phyloP scores from a whole-genome alignment of 352 stramenopile genomes.

The Elongisporangium senticosum region DNA sequence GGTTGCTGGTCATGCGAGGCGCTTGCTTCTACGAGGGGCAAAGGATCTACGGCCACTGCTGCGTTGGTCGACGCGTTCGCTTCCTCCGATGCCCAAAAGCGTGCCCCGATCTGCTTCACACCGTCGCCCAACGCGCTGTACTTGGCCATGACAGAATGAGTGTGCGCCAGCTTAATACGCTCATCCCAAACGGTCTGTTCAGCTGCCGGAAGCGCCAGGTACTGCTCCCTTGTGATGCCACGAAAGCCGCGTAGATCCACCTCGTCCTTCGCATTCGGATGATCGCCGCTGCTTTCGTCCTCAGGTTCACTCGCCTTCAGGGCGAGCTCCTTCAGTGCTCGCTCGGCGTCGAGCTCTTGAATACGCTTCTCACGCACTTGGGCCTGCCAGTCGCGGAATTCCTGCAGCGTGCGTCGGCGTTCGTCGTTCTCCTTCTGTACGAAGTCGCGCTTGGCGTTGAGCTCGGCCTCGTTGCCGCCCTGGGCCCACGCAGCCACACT shows the following conservation, averaged over 20 bases:
- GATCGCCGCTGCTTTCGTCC: slow-evolving; percentile 11
- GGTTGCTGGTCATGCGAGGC: background rate
- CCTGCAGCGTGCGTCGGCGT: slow-evolving; percentile 49
- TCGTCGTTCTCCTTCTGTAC: slow-evolving; percentile 78
- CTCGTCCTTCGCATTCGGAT: slow-evolving; percentile 5
- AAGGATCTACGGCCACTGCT: background rate
- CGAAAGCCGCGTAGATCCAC: slow-evolving; percentile 50
- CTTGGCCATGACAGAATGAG: slow-evolving; percentile 27
- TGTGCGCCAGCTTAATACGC: slow-evolving; percentile 46
- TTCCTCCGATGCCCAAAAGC: slow-evolving; percentile 39
- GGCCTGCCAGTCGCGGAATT: slow-evolving; percentile 78
- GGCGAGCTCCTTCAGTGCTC: slow-evolving; percentile 18
- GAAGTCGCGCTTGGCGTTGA: slow-evolving; percentile 58
- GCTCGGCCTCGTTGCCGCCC: slow-evolving; percentile 88
- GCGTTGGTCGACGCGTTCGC: background rate
- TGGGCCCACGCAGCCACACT: slow-evolving; percentile 80
- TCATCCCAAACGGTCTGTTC: slow-evolving; percentile 53
- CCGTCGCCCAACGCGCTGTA: slow-evolving; percentile 38
- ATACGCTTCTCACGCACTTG: slow-evolving; percentile 59
- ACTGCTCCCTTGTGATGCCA: slow-evolving; percentile 62
- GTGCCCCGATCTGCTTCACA: slow-evolving; percentile 30
- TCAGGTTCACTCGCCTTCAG: slow-evolving; percentile 18
- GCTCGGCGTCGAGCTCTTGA: slow-evolving; percentile 45
- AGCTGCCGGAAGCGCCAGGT: slow-evolving; percentile 28
- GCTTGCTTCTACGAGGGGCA: background rate